Percentiles rank a stretch among this genome's conserved stretches.
Conservation (phyloP, 2,329 filamentous ascomycete genomes). For the Ceratocystis harringtonii region DNA sequence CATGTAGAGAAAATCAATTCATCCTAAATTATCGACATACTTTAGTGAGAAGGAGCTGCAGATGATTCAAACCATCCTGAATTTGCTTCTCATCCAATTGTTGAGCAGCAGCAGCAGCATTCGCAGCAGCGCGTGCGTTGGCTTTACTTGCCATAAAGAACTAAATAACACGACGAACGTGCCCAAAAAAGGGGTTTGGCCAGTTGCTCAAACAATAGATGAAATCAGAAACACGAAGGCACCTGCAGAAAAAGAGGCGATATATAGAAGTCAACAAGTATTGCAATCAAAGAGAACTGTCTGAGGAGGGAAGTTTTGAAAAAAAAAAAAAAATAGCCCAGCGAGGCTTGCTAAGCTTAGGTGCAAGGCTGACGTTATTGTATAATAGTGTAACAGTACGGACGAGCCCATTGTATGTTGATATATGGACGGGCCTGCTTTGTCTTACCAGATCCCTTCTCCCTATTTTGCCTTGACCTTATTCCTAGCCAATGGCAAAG, state of each 20-base stretch:
- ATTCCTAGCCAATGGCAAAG: not conserved
- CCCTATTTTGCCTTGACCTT: not conserved
- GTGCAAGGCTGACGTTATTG: not conserved
- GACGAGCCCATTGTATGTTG: not conserved
- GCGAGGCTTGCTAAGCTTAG: not conserved
- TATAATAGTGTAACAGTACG: not conserved
- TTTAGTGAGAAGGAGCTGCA: slow-evolving; percentile 16
- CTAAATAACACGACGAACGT: not conserved
- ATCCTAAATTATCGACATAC: slow-evolving; percentile 10
- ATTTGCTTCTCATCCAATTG: slow-evolving; percentile 15
- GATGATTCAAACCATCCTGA: slow-evolving; percentile 16
- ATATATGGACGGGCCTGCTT: not conserved
- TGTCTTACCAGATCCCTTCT: too few relatives aligned
- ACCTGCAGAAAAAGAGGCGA: not conserved
- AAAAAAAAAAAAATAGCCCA: not conserved
- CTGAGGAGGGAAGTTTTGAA: not conserved
- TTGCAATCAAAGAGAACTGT: not conserved
- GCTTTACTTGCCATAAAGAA: slow-evolving; percentile 14
- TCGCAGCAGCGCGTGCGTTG: slow-evolving; percentile 15
- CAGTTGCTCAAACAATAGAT: not conserved
- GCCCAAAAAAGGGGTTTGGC: not conserved
- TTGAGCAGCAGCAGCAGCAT: not conserved
- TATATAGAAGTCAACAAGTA: not conserved
- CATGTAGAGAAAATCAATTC: not conserved
- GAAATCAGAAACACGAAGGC: not conserved